Evolutionary conservation across 2,329 filamentous ascomycete genomes (phyloP), one percentile per base, ranked within the genome.

Genomic region (Cordyceps militaris): DNA sequence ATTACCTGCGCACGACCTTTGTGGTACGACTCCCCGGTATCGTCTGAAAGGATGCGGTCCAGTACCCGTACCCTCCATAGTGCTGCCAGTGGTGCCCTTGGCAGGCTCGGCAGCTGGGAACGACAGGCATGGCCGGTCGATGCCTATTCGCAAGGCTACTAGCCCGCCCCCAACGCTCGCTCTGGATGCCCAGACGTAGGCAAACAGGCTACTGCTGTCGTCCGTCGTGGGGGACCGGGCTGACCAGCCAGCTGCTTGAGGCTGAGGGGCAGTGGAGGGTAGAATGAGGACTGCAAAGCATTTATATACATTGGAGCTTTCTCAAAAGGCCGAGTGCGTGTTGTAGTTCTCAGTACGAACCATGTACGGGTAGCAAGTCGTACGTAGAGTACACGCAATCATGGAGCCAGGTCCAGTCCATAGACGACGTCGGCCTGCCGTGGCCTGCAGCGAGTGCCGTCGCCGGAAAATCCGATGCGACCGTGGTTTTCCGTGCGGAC

Each of bases 401-500:
- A 28, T 16, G 61, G 60, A 63, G 47, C 61, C 60, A 9, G 61
- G 61, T 7, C 61, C 61, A 10, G 55, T 60, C 8, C 38, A 58
- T 55, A 60, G 59, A 46, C 56, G 61, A 32, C 50, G 61, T 24
- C 60, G 61, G 21, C 61, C 61, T 10, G 61, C 61, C 26, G 56
- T 61, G 30, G 58, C 61, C 10, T 63, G 61, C 54, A 61, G 58
- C 19, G 58, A 63, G 30, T 63, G 61, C 21, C 60, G 61, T 26
- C 58, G 61, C 7, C 51, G 61, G 32, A 63, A 63, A 55, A 61
- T 60, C 16, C 54, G 60, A 11, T 63, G 61, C 51, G 61, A 63
- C 53, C 61, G 58, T 38, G 56, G 21, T 23, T 44, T 34, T 8
- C 61, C 61, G 9, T 63, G 61, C 52, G 58, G 61, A 13, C 60